phyloP scores from a whole-genome alignment of 768 basidiomycete genomes.

The Lactarius evosmus region DNA sequence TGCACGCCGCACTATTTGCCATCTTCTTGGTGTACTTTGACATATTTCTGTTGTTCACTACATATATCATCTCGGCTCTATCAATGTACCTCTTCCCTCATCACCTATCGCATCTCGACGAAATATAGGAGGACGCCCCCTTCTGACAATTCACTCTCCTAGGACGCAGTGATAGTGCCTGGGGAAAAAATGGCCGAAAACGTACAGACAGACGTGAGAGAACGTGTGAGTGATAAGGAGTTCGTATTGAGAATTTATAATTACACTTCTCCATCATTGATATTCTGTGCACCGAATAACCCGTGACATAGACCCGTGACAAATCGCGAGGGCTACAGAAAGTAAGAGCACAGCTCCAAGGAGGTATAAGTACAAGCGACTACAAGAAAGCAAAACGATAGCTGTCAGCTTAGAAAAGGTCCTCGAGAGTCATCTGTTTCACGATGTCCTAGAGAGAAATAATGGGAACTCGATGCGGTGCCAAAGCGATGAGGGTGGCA shows the following conservation, averaged over 20 bases:
- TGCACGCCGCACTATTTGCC: slow-evolving; percentile 17
- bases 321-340: slow-evolving; percentile 1
- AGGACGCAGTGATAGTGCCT: not conserved
- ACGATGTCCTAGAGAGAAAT: slow-evolving; percentile 74
- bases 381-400: not conserved
- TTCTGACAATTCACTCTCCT: not conserved
- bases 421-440: slow-evolving; percentile 97
- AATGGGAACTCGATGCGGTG: slow-evolving; percentile 5
- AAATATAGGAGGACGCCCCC: not conserved
- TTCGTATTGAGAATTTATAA: slow-evolving; percentile 9
- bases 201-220: slow-evolving; percentile 15
- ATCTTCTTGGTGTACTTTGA: slow-evolving; percentile 21
- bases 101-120: not conserved
- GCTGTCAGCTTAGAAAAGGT: slow-evolving; percentile 60
- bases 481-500: not conserved
- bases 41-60: slow-evolving; percentile 19
- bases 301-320: slow-evolving; percentile 9
- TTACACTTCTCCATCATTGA: slow-evolving; percentile 22
- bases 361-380: slow-evolving; percentile 12
- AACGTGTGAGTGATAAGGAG: not conserved
- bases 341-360: slow-evolving; percentile 16
- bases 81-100: slow-evolving; percentile 13
- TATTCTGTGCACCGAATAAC: slow-evolving; percentile 19
- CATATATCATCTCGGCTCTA: slow-evolving; percentile 20
- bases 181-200: not conserved